A percentile compares a stretch with the other conserved stretches of the same genome.
phyloP scores from a whole-genome alignment of 2,329 filamentous ascomycete species.

The Talaromyces albobiverticillius region DNA sequence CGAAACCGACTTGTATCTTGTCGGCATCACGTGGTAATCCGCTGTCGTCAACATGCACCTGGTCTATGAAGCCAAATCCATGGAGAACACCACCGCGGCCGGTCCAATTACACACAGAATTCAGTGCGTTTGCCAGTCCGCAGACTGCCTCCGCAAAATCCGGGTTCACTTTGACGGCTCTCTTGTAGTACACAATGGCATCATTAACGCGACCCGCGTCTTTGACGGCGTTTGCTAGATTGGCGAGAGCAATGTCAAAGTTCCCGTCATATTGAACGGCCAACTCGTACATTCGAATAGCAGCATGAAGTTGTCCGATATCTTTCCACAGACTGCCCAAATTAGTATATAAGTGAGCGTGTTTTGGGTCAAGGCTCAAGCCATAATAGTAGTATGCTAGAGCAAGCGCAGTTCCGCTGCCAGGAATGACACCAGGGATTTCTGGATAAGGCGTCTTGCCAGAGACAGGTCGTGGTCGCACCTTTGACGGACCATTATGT shows the following conservation, averaged over 20 bases:
- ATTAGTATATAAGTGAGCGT: constrained; percentile 96
- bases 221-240: constrained; percentile 95
- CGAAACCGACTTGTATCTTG: constrained; percentile 61
- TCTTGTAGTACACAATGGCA: constrained; percentile 86
- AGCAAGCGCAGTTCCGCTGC: constrained; percentile 83
- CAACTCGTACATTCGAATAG: constrained; percentile 95
- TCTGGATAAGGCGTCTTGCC: constrained; percentile 39
- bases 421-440: constrained; percentile 77
- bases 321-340: constrained; percentile 93
- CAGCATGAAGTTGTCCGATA: constrained; percentile 85
- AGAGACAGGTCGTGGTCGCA: constrained; percentile 26
- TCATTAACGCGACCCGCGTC: constrained; percentile 90
- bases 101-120: constrained; percentile 94
- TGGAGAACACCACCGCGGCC: constrained; percentile 81
- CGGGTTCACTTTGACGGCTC: constrained; percentile 86
- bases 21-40: constrained; percentile 78
- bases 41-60: constrained; percentile 86
- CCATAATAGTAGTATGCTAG: constrained; percentile 96
- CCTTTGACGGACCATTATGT: constrained; percentile 54
- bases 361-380: constrained; percentile 76
- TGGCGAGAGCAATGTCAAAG: constrained; percentile 95
- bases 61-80: constrained; percentile 70
- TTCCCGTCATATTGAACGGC: constrained; percentile 88
- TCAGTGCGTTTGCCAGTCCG: constrained; percentile 88
- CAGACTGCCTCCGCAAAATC: constrained; percentile 97